Conservation (phyloP, 2,329 filamentous ascomycete genomes). For the Fusarium pseudonygamai region DNA sequence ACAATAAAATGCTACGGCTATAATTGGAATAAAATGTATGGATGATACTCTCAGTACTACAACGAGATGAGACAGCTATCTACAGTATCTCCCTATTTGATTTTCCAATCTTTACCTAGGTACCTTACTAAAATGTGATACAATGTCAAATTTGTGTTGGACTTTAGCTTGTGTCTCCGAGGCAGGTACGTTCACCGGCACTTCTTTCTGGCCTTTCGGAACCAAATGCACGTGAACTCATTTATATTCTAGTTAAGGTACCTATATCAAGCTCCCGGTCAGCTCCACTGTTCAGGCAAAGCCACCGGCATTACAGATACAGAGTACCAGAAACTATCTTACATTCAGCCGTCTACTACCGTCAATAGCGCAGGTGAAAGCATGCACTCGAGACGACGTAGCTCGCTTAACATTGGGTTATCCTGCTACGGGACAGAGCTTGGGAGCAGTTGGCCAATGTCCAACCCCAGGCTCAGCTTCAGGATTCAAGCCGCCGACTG, state of each 20-base stretch:
- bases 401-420: not conserved
- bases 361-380: not conserved
- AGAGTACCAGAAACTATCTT: not conserved
- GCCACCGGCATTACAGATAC: not conserved
- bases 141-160: not conserved
- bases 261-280: not conserved
- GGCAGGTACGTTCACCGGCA: not conserved
- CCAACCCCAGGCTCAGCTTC: not conserved
- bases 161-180: conserved; percentile 4
- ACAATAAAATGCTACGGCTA: not conserved
- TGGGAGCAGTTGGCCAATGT: not conserved
- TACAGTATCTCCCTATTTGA: not conserved
- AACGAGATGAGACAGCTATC: conserved; percentile 17
- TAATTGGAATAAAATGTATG: not conserved
- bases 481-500: not conserved
- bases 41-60: conserved; percentile 22
- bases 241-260: not conserved
- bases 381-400: not conserved
- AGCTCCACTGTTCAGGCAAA: conserved; percentile 3
- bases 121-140: not conserved
- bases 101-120: not conserved
- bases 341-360: not conserved
- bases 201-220: not conserved
- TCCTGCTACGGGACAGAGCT: not conserved
- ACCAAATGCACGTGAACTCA: not conserved